Percentiles rank a stretch among this genome's conserved stretches.
phyloP scores from a whole-genome alignment of 768 basidiomycete species.

The Dacryopinax primogenitus region DNA sequence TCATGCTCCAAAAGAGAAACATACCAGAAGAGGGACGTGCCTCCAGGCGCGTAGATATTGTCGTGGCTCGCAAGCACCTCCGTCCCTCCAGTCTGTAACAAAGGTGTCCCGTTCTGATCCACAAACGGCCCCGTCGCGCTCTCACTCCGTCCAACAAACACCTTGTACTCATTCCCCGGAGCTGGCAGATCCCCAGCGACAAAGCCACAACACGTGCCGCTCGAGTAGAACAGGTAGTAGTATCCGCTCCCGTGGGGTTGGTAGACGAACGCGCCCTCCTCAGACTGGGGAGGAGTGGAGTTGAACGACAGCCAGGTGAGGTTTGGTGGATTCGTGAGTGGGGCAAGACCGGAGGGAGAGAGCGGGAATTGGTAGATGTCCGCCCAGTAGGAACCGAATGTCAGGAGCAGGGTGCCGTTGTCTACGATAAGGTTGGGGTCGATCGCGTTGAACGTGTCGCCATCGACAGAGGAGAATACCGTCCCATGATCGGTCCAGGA shows the following conservation, averaged over 20 bases:
- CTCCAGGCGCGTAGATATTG: conserved; percentile 25
- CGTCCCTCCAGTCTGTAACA: conserved; percentile 19
- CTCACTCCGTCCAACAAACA: conserved; percentile 20
- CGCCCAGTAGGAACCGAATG: conserved; percentile 17
- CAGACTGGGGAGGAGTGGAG: neutral
- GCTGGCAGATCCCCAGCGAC: neutral
- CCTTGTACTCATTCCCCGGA: conserved; percentile 16
- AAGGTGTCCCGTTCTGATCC: conserved; percentile 11
- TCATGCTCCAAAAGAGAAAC: neutral
- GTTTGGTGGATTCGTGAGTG: conserved; percentile 17
- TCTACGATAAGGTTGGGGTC: conserved; percentile 18
- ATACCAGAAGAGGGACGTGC: neutral
- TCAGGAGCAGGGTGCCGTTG: conserved; percentile 17
- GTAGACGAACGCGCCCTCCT: conserved; percentile 11
- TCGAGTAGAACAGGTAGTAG: conserved; percentile 10
- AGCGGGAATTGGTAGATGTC: conserved; percentile 18
- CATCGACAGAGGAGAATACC: conserved; percentile 17
- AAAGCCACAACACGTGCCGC: neutral
- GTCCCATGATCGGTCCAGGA: conserved; percentile 21
- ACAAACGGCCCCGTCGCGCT: conserved; percentile 19
- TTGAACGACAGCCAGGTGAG: conserved; percentile 13
- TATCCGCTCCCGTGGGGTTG: neutral
- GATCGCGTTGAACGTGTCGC: conserved; percentile 20
- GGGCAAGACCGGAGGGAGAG: conserved; percentile 14
- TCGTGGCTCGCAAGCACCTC: conserved; percentile 24